Evolutionary conservation across 108 stramenopile species (phyloP), one percentile per base, ranked within the genome.

Genomic region (Cyclotella cryptica): DNA sequence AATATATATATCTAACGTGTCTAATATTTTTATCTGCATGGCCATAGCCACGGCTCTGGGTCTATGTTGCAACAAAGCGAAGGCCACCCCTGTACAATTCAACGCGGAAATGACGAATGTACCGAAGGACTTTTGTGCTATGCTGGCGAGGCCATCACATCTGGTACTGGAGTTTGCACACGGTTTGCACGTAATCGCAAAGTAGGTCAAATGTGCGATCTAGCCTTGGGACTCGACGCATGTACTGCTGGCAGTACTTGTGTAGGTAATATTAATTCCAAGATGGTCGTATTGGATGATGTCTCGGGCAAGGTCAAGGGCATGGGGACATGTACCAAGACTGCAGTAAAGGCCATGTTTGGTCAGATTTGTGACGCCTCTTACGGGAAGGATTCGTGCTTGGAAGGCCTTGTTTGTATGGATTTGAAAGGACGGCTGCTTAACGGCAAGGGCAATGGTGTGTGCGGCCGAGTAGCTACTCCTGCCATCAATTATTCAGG

Each of bases 61-160:
- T 12, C 40, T 10, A 17, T 68, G 1, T 17, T 68, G 12, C 67
- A 53, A 35, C 67, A 68, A 52, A 4, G 19, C 27, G 49, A 68
- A 68, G 67, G 67, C 14, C 51, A 68, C 18, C 67, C 67, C 0
- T 68, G 67, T 29, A 19, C 15, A 11, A 68, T 52, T 53, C 51
- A 68, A 52, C 67, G 67, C 22, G 49, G 29, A 15, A 24, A 68
- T 21, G 67, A 68, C 9, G 67, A 68, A 53, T 68, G 67, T 44
- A 10, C 14, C 12, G 7, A 13, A 35, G 67, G 67, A 14, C 55
- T 71, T 5, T 10, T 71, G 10, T 58, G 75, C 43, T 58, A 75
- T 22, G 52, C 14, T 40, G 52, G 42, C 54, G 63, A 75, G 21
- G 35, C 3, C 21, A 43, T 40, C 43, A 68, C 41, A 12, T 49